These are phyloP conservation scores for Saccharomycopsis crataegensis DNA, from an alignment of 1,139 yeast genomes.

Conservation along the genomic window DNA sequence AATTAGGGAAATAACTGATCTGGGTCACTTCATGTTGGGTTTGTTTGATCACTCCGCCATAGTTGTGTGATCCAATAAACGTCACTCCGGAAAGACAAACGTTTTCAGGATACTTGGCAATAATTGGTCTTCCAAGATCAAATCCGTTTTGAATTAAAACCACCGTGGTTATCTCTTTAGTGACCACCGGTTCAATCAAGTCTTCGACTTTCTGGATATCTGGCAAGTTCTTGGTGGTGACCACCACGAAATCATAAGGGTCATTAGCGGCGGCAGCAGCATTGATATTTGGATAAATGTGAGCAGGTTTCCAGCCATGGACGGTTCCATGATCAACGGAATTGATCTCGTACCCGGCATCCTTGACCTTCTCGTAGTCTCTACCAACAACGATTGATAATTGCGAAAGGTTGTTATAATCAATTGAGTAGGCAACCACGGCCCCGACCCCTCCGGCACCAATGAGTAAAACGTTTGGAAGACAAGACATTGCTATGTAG, in stretches of 20 bases:
- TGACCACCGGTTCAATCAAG: constrained; percentile 40
- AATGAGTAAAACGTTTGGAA: constrained; percentile 31
- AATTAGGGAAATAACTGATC: constrained; percentile 40
- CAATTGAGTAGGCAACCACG: constrained; percentile 45
- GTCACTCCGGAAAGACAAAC: constrained; percentile 46
- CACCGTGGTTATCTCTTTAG: constrained; percentile 30
- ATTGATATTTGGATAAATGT: constrained; percentile 35
- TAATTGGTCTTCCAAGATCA: constrained; percentile 44
- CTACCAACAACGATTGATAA: constrained; percentile 48
- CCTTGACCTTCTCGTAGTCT: constrained; percentile 39
- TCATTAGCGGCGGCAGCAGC: constrained; percentile 23
- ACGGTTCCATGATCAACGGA: constrained; percentile 47
- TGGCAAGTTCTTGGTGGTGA: constrained; percentile 50
- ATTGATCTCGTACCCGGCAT: constrained; percentile 40
- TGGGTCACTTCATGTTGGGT: constrained; percentile 30
- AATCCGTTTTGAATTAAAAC: constrained; percentile 52
- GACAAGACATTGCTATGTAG: neutral
- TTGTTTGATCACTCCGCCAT: constrained; percentile 28
- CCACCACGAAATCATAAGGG: constrained; percentile 41
- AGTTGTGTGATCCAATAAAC: constrained; percentile 34
- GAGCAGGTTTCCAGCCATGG: constrained; percentile 43
- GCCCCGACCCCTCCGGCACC: constrained; percentile 59
- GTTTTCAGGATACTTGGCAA: constrained; percentile 37
- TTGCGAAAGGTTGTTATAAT: constrained; percentile 33
- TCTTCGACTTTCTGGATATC: constrained; percentile 41